Percentiles rank a stretch among this genome's conserved stretches.
phyloP scores from a whole-genome alignment of 805 yeast genomes.

The Metschnikowia picachoensis region DNA sequence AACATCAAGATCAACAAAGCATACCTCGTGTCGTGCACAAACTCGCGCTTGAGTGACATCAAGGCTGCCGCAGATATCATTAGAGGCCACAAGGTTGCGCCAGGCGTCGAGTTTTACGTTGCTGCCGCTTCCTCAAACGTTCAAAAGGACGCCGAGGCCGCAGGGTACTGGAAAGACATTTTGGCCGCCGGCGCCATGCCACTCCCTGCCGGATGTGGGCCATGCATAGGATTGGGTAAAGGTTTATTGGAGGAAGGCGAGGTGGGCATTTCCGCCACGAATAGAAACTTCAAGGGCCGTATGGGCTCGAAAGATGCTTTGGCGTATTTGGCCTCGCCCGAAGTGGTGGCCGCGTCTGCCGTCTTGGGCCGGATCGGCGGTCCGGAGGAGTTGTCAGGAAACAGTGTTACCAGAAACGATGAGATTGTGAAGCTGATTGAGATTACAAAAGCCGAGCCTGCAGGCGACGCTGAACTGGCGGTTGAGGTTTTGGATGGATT shows the following conservation, averaged over 20 bases:
- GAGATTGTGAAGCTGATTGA: conserved; percentile 46
- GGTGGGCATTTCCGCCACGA: conserved; percentile 97
- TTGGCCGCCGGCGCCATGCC: conserved; percentile 92
- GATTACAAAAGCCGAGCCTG: conserved; percentile 27
- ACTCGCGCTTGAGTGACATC: conserved; percentile 88
- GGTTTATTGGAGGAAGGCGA: conserved; percentile 94
- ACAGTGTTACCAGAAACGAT: conserved; percentile 39
- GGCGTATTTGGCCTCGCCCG: conserved; percentile 95
- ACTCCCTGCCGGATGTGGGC: conserved; percentile 98
- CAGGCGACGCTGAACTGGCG: conserved; percentile 28
- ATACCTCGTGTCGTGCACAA: conserved; percentile 95
- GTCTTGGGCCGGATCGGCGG: conserved; percentile 91
- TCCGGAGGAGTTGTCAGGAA: conserved; percentile 79
- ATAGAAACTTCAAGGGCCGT: conserved; percentile 97
- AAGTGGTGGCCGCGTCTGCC: conserved; percentile 97
- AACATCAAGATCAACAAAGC: conserved; percentile 86
- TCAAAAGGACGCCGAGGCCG: conserved; percentile 84
- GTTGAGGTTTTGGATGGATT: conserved; percentile 86
- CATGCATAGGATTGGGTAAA: conserved; percentile 96
- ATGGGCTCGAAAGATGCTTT: conserved; percentile 98
- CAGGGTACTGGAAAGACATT: conserved; percentile 89
- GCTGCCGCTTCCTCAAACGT: conserved; percentile 97
- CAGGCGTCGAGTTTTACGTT: conserved; percentile 89
- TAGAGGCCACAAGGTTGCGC: conserved; percentile 76
- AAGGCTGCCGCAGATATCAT: conserved; percentile 91